A percentile compares a stretch with the other conserved stretches of the same genome.
phyloP scores from a whole-genome alignment of 2,329 filamentous ascomycete species.

The Botrytis cinerea region DNA sequence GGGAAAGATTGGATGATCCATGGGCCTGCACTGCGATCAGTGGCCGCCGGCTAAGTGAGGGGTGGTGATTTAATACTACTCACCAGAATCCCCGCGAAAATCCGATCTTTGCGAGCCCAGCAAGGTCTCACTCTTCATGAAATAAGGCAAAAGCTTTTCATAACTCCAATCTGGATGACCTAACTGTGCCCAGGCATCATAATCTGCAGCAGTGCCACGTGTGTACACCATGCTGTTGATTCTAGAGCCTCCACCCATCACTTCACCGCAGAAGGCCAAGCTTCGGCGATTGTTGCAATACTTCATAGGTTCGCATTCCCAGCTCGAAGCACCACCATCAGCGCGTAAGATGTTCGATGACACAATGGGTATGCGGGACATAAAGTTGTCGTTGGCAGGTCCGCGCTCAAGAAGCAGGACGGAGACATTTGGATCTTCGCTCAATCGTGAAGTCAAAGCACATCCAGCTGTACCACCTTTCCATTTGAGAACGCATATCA shows the following conservation, averaged over 20 bases:
- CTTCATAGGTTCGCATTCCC: slow-evolving; percentile 10
- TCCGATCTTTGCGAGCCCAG: not conserved
- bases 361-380: slow-evolving; percentile 10
- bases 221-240: slow-evolving; percentile 47
- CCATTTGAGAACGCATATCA: no score
- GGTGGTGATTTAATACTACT: not conserved
- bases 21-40: not conserved
- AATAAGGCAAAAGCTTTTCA: slow-evolving; percentile 46
- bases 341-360: not conserved
- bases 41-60: no score
- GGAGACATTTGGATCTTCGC: slow-evolving; percentile 42
- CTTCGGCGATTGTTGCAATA: not conserved
- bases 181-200: slow-evolving; percentile 49
- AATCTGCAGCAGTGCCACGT: slow-evolving; percentile 44
- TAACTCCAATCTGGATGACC: slow-evolving; percentile 51
- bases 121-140: slow-evolving; percentile 41
- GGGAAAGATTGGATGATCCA: slow-evolving; percentile 6
- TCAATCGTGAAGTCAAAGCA: slow-evolving; percentile 45
- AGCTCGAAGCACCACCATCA: not conserved
- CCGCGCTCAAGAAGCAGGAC: slow-evolving; percentile 47
- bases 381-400: slow-evolving; percentile 8
- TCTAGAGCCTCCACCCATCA: slow-evolving; percentile 45
- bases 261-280: slow-evolving; percentile 20
- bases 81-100: not conserved
- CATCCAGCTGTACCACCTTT: slow-evolving; percentile 47